Evolutionary conservation across 768 basidiomycete species (phyloP), one percentile per base, ranked within the genome.

Genomic region (Naematelia encephala): DNA sequence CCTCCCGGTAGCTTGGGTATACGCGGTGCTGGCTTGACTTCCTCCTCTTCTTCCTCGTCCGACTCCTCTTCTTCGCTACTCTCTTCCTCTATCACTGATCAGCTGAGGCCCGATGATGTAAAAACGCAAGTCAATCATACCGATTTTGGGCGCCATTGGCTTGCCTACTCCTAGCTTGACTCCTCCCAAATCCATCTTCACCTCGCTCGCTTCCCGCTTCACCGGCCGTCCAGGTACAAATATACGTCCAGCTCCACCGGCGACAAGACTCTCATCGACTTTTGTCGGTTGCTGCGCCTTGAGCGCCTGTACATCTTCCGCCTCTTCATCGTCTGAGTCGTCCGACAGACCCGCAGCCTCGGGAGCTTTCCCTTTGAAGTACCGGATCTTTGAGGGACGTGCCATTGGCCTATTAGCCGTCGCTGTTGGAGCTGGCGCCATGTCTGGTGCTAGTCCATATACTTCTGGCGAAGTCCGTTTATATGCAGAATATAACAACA

Each of bases 201-300:
- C 52, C 22, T 22, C 52, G 25, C 26, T 51, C 56, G 11, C 47
- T 30, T 51, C 23, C 13, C 23, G 59, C 60, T 59, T 55, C 42
- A 26, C 23, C 30, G 2, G 51, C 5, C 34, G 34, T 1, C 62
- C 63, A 34, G 51, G 30, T 27, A 43, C 56, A 11, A 73, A 57
- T 4, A 77, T 56, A 43, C 68, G 29, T 26, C 76, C 76, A 29
- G 76, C 74, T 0, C 76, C 76, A 4, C 75, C 75, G 11, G 73
- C 75, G 0, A 77, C 75, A 13, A 62, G 28, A 29, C 55, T 63
- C 57, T 50, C 57, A 54, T 70, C 63, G 34, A 39, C 34, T 50
- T 61, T 60, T 19, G 21, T 51, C 23, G 44, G 42, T 27, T 59
- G 50, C 30, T 29, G 21, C 26, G 30, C 27, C 19, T 45, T 13